These are phyloP conservation scores for Erysimum cheiranthoides DNA, from an alignment of 345 rosid genomes.

Conservation along the genomic window DNA sequence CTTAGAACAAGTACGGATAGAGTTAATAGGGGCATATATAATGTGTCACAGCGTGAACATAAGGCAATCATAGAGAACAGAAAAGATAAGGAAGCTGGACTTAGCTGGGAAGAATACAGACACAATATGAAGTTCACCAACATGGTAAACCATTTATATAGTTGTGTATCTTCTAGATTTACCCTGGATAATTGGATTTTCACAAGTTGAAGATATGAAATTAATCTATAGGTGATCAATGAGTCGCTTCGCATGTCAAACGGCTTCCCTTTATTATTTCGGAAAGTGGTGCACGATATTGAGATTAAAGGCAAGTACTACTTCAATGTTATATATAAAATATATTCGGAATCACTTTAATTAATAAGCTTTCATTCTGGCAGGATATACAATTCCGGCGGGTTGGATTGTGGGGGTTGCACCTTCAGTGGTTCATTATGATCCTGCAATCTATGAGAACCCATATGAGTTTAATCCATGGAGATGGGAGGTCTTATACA, in stretches of 20 bases:
- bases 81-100: not conserved
- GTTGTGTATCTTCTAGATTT: no score
- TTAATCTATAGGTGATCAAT: conserved; percentile 31
- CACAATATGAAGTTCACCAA: conserved; percentile 49
- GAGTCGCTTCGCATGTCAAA: conserved; percentile 51
- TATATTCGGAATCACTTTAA: no score
- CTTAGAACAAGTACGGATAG: no score
- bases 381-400: conserved; percentile 52
- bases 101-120: conserved; percentile 33
- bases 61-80: conserved; percentile 31
- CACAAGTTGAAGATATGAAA: no score
- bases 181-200: no score
- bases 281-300: conserved; percentile 48
- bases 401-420: conserved; percentile 52
- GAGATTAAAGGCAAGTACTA: conserved; percentile 43
- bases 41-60: conserved; percentile 3
- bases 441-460: conserved; percentile 41
- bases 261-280: conserved; percentile 39
- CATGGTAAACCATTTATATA: conserved; percentile 35
- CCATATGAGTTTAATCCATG: conserved; percentile 57
- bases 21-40: no score
- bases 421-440: conserved; percentile 41
- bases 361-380: no score
- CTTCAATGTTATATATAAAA: no score
- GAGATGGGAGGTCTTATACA: conserved; percentile 49